phyloP scores from a whole-genome alignment of 2,329 filamentous ascomycete genomes.

The Gnomoniopsis smithogilvyi region DNA sequence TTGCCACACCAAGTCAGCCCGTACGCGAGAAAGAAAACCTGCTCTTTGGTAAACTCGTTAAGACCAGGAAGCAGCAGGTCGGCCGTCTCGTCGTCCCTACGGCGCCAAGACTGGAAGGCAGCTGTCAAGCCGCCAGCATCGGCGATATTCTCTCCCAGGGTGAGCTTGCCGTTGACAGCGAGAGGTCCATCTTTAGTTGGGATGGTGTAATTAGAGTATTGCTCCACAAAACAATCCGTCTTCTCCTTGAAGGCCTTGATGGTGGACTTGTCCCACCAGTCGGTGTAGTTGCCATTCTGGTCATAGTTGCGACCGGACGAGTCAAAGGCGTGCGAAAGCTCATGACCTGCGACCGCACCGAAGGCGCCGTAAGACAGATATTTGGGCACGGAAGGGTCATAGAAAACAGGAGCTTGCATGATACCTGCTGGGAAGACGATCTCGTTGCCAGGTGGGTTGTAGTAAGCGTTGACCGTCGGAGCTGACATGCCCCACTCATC shows the following conservation, averaged over 20 bases:
- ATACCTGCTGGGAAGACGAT: conserved; percentile 69
- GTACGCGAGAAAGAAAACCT: conserved; percentile 67
- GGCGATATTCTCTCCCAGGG: conserved; percentile 68
- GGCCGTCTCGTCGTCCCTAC: conserved; percentile 47
- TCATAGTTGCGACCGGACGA: conserved; percentile 63
- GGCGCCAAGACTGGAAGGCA: conserved; percentile 64
- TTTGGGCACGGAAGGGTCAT: conserved; percentile 54
- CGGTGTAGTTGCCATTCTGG: conserved; percentile 59
- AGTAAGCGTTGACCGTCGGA: conserved; percentile 64
- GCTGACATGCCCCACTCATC: conserved; percentile 60
- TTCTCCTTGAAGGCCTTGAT: conserved; percentile 55
- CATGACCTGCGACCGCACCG: conserved; percentile 64
- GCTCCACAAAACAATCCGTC: conserved; percentile 64
- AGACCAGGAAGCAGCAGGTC: conserved; percentile 58
- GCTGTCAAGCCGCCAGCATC: conserved; percentile 65
- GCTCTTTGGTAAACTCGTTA: conserved; percentile 60
- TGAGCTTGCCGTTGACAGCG: conserved; percentile 61
- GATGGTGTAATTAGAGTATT: conserved; percentile 61
- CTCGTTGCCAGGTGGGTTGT: conserved; percentile 62
- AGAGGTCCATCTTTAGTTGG: conserved; percentile 52
- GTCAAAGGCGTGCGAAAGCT: conserved; percentile 69
- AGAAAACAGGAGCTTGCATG: conserved; percentile 65
- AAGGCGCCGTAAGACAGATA: conserved; percentile 70
- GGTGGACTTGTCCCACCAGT: conserved; percentile 65
- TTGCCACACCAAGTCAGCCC: conserved; percentile 67